Evolutionary conservation across 805 yeast species (phyloP), one percentile per base, ranked within the genome.

Genomic region (Myxozyma mucilagina): DNA sequence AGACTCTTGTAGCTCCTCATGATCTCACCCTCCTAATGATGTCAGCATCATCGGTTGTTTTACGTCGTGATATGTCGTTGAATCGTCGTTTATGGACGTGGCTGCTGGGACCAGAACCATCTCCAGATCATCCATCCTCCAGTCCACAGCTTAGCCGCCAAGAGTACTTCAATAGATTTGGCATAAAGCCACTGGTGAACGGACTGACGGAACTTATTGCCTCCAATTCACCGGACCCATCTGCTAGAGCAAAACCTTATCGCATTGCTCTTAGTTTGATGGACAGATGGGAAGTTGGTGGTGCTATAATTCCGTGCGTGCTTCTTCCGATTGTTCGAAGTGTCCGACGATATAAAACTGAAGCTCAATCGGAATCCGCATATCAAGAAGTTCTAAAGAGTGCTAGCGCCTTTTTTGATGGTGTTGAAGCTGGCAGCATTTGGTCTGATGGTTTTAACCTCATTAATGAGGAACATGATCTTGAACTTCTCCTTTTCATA

Each of bases 251-350:
- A 1, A 81, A 78, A 24, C 85, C 88, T 0, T 84, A 84, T 68
- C 83, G 80, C 53, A 85, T 93, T 5, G 80, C 90, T 1, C 75
- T 86, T 3, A 84, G 94, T 0, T 79, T 92, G 3, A 83, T 92
- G 85, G 98, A 94, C 70, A 83, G 90, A 63, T 94, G 98, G 98
- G 99, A 94, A 73, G 85, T 94, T 45, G 96, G 97, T 11, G 84
- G 86, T 10, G 72, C 81, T 13, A 76, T 93, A 0, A 84, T 91
- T 0, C 96, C 97, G 0, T 74, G 77, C 31, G 72, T 92, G 7
- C 82, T 94, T 48, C 74, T 83, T 0, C 93, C 96, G 0, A 77
- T 89, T 2, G 73, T 94, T 52, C 66, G 74, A 56, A 77, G 84
- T 3, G 80, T 86, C 1, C 77, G 77, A 47, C 59, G 70, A 14